Evolutionary conservation across 305 asterid genomes (phyloP), one percentile per base, ranked within the genome.

Genomic region (Striga hermonthica): DNA sequence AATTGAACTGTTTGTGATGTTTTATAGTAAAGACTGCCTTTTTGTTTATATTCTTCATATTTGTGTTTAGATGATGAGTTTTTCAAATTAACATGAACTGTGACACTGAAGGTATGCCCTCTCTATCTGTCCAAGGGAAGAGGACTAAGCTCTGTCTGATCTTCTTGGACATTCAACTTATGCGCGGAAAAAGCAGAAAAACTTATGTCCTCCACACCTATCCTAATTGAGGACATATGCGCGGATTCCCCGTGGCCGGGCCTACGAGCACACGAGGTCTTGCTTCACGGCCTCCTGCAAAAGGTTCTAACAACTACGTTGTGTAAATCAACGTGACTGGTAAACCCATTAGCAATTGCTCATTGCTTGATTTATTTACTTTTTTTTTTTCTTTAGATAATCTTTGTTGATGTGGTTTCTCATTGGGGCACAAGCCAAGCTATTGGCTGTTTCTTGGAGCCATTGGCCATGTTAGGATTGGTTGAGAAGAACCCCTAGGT

Each of bases 241-340:
- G 69, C 90, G 5, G 94, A 81, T 14, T 76, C 83, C 62, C 80
- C 90, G 13, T 76, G 72, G 80, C 91, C 7, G 98, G 98, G 47
- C 90, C 90, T 69, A n/a, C 86, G 83, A 58, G 84, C 76, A 0
- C 76, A 93, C 76, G 96, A 93, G 80, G 75, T 86, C 28, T 87
- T 94, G 35, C 76, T 93, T 62, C 94, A 90, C 76, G 95, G 79
- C 70, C 95, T 93, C 67, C 81, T 93, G 14, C 94, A 88, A 50
- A 76, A 74, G 52, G 68, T 35, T 88, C 79, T 62, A 96, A 93
- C 58, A 92, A 76, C 75, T 90, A 96, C 77, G 55, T 11, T 10
- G 83, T 93, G 4, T 86, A 82, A 76, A 84, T 93, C 72, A 90
- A 86, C 64, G 97, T 88, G 67, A 93, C 96, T 3, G 99, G 98